Base-by-base conservation (phyloP, 441 rosid genomes). In the Macaranga tanarius region DNA sequence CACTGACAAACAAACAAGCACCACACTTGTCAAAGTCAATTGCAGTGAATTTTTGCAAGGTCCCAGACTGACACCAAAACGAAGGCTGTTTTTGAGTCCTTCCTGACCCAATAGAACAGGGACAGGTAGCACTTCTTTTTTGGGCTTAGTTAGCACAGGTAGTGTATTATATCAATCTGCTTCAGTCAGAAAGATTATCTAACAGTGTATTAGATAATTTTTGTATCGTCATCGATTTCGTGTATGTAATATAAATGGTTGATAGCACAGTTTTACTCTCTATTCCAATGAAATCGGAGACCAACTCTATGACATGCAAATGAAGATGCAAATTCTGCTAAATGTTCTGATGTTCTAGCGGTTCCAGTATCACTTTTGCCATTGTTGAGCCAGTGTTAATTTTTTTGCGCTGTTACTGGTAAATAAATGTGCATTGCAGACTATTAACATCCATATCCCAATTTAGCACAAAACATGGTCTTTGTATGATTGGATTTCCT, bases 71-170 rank as follows among this genome's bases (percentile, higher is more conserved):
- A 67, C 76, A 74, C 15, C 44, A 61, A 55, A 71, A 63, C 68
- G 81, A 80, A 82, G 84, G 85, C 79, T 74, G 72, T 80, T 80
- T 79, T 78, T 56, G 79, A 73, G 82, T 78, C 81, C 89, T 83
- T 82, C 80, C 66, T 67, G 76, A 62, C 79, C 77, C 56, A 58
- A 69, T 34, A 71, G 45, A 76, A 69, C 76, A 72, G 77, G 72
- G 64, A 47, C 64, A 66, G 45, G 59, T 57, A 62, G 71, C 55
- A 1, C 6, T 38, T 7, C 2, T 38, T 28, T 19, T 63, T 48
- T 50, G 26, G 55, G 38, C 62, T 12, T 26, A 42, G 64, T 20
- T 69, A 42, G 75, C 73, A 77, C 20, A 71, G 34, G 31, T 77
- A 64, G 75, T 71, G 81, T 72, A 44, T 26, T 51, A 71, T 66